These are phyloP conservation scores for Amanita pallidorosea DNA, from an alignment of 768 basidiomycete genomes.

Conservation along the genomic window DNA sequence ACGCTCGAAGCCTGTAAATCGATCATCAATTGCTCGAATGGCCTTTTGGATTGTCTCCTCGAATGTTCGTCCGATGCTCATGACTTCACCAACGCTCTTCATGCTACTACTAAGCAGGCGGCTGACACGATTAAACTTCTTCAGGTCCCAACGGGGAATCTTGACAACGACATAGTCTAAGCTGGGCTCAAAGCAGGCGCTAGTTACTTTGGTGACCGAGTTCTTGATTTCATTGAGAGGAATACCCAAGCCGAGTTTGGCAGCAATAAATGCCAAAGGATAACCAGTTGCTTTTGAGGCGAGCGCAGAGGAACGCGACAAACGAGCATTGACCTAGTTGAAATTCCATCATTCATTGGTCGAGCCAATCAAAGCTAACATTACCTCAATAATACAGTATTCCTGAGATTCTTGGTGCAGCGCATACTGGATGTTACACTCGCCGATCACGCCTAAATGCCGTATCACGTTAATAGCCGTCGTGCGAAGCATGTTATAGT, in stretches of 20 bases:
- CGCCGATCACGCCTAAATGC: slow-evolving; percentile 95
- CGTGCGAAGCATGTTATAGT: slow-evolving; percentile 98
- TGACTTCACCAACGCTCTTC: slow-evolving; percentile 99
- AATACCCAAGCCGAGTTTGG: slow-evolving; percentile 94
- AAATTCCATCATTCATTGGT: background rate
- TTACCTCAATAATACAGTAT: slow-evolving; percentile 96
- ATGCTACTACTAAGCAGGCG: slow-evolving; percentile 87
- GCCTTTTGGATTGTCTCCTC: slow-evolving; percentile 99
- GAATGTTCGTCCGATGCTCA: slow-evolving; percentile 97
- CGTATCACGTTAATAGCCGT: slow-evolving; percentile 98
- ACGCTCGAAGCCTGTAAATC: slow-evolving; percentile 87
- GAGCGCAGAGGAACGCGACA: slow-evolving; percentile 93
- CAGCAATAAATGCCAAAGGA: slow-evolving; percentile 96
- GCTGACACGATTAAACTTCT: slow-evolving; percentile 95
- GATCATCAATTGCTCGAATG: slow-evolving; percentile 92
- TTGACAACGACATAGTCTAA: slow-evolving; percentile 98
- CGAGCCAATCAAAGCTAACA: background rate
- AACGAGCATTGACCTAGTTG: slow-evolving; percentile 75
- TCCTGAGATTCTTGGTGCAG: slow-evolving; percentile 91
- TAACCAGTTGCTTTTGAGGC: slow-evolving; percentile 99
- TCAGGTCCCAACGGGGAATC: slow-evolving; percentile 98
- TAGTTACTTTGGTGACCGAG: slow-evolving; percentile 92
- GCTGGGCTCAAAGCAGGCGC: slow-evolving; percentile 96
- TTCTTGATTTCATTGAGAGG: slow-evolving; percentile 98
- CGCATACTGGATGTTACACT: slow-evolving; percentile 99